Evolutionary conservation across 805 yeast species (phyloP), one percentile per base, ranked within the genome.

Genomic region (Cyberlindnera suaveolens): DNA sequence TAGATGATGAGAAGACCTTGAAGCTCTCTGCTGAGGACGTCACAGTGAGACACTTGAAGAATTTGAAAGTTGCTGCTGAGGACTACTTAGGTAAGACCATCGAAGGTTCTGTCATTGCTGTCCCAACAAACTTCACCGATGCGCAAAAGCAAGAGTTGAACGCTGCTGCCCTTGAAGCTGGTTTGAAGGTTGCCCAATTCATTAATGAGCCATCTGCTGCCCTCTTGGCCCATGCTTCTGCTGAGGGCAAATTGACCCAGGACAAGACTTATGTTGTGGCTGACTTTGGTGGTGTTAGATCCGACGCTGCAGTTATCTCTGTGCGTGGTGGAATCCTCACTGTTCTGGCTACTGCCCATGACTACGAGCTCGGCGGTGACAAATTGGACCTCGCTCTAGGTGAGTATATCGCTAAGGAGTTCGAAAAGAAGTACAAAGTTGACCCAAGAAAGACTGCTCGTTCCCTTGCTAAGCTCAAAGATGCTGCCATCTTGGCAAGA

Each of bases 281-380:
- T 43, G 99, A 93, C 67, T 86, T 93, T 58, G 99, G 99, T 64
- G 97, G 96, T 61, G 75, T 89, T 55, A 78, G 98, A 68, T 82
- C 96, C 34, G 98, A 93, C 62, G 96, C 90, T 49, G 96, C 98
- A 46, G 90, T 93, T 40, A 71, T 93, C 57, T 81, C 97, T 34
- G 85, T 83, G 42, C 82, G 97, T 72, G 96, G 96, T 51, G 99
- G 99, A 58, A 78, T 93, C 53, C 75, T 86, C 68, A 91, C 99
- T 43, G 72, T 88, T 38, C 73, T 93, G 55, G 83, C 95, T 47
- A 87, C 96, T 52, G 78, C 80, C 46, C 96, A 89, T 61, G 85
- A 86, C 63, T 72, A 71, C 55, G 80, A 77, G 42, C 76, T 93
- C 48, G 98, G 98, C 60, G 99, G 99, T 64, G 84, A 80, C 56